Conservation (phyloP, 768 basidiomycete species). For the Tricholomella constricta region DNA sequence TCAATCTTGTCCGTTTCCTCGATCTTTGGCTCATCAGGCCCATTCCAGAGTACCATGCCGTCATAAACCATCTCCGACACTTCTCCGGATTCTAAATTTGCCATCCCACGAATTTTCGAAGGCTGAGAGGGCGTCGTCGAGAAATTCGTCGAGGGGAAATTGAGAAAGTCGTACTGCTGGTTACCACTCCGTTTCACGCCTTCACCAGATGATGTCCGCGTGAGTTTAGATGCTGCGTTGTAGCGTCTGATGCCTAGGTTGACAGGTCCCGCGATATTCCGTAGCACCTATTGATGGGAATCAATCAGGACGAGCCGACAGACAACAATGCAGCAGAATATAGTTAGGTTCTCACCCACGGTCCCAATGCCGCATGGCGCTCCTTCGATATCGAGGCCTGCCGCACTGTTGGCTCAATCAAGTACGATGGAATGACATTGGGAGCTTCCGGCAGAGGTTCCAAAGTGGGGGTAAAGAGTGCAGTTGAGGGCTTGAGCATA, state of each 20-base stretch:
- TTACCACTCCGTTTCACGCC: constrained; percentile 18
- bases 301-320: constrained; percentile 6
- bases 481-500: constrained; percentile 36
- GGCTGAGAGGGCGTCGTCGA: constrained; percentile 40
- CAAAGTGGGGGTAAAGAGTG: constrained; percentile 30
- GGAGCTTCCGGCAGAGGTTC: constrained; percentile 41
- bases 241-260: constrained; percentile 41
- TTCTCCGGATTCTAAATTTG: constrained; percentile 48
- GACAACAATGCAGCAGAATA: background rate
- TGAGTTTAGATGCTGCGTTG: constrained; percentile 40
- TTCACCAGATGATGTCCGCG: constrained; percentile 26
- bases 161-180: constrained; percentile 55
- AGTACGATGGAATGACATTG: constrained; percentile 49
- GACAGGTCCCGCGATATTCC: constrained; percentile 29
- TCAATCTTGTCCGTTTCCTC: constrained; percentile 9
- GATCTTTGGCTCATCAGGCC: constrained; percentile 13
- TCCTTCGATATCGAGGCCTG: constrained; percentile 50
- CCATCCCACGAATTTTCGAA: constrained; percentile 40
- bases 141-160: constrained; percentile 40
- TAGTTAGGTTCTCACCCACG: constrained; percentile 52
- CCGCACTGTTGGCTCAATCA: constrained; percentile 43
- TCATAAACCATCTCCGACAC: constrained; percentile 48
- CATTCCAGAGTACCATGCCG: constrained; percentile 54
- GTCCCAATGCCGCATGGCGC: constrained; percentile 51
- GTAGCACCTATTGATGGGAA: constrained; percentile 20